Evolutionary conservation across 108 stramenopile genomes (phyloP), one percentile per base, ranked within the genome.

Genomic region (Fragilaria radians): DNA sequence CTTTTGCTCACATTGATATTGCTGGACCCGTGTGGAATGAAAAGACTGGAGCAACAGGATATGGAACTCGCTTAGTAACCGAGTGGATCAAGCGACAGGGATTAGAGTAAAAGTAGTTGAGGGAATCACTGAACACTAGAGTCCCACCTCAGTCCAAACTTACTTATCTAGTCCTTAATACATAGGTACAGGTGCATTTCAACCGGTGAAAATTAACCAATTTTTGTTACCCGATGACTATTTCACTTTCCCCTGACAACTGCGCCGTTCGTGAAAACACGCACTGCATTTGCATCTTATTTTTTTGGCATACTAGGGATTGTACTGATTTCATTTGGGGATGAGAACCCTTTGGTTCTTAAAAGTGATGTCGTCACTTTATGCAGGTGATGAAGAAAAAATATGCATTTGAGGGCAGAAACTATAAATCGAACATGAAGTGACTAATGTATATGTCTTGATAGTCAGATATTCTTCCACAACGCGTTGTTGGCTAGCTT

Each of bases 11-110:
- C 58, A 82, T 94, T 58, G 88, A 90, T 48, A 90, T 94, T 74
- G 92, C 92, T 58, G 93, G 93, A 42, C 93, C 93, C n/a, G 93
- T 96, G 4, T 98, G 97, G 97, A 83, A 86, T 56, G 78, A 81
- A 51, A 78, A 81, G 61, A 61, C 29, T 31, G 92, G 91, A 5
- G 91, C 92, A 32, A 98, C 96, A 27, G 97, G 97, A 21, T 96
- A 86, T 68, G 97, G 97, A 25, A 88, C 93, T 5, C 89, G 91
- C 74, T 69, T 94, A 27, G 88, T 94, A 0, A 67, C 82, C 3
- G 80, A 95, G 46, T 97, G 94, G 93, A 82, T 97, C 11, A 57
- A 58, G 27, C 81, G 82, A 27, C 87, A 89, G 64, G 80, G 80
- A 33, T 50, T 59, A 19, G 48, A 50, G 4, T 22, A 59, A 59